A percentile compares a stretch with the other conserved stretches of the same genome.
Evolutionary conservation across 768 basidiomycete species (phyloP).

Genomic region (Xanthoconium stramineum): DNA sequence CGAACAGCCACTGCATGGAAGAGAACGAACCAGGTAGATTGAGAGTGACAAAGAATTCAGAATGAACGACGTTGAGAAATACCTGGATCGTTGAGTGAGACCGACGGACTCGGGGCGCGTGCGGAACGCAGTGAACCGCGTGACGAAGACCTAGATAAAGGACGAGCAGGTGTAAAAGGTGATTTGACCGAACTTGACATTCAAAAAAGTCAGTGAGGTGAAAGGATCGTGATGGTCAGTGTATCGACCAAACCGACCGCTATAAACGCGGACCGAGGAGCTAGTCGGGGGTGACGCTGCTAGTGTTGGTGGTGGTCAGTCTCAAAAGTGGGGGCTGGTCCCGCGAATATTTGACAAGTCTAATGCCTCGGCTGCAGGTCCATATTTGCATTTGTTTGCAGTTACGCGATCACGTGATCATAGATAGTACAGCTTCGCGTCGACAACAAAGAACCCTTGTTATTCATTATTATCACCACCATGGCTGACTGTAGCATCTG

Average conservation of each 20-base stretch:
- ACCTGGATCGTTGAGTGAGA: constrained; percentile 67
- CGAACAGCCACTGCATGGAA: constrained; percentile 62
- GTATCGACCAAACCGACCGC: constrained; percentile 15
- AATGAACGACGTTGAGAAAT: constrained; percentile 28
- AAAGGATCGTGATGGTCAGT: constrained; percentile 27
- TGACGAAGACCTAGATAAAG: constrained; percentile 47
- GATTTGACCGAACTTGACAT: constrained; percentile 35
- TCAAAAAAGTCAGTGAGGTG: constrained; percentile 19
- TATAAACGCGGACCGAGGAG: constrained; percentile 3
- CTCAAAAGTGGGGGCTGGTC: neutral
- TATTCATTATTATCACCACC: constrained; percentile 10
- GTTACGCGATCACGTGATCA: constrained; percentile 30
- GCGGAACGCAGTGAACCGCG: constrained; percentile 45
- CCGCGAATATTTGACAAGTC: constrained; percentile 3
- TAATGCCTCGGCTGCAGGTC: neutral
- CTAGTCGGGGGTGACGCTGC: constrained; percentile 2
- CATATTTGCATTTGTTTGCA: constrained; percentile 24
- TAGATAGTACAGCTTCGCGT: neutral
- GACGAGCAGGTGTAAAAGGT: constrained; percentile 33
- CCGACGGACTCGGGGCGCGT: constrained; percentile 52
- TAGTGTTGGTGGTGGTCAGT: constrained; percentile 9
- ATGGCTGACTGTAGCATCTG: constrained; percentile 64
- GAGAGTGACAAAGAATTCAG: constrained; percentile 22
- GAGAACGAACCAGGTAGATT: constrained; percentile 24
- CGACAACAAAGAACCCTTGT: neutral